Evolutionary conservation across 441 rosid genomes (phyloP), one percentile per base, ranked within the genome.

Genomic region (Adansonia gregorii): DNA sequence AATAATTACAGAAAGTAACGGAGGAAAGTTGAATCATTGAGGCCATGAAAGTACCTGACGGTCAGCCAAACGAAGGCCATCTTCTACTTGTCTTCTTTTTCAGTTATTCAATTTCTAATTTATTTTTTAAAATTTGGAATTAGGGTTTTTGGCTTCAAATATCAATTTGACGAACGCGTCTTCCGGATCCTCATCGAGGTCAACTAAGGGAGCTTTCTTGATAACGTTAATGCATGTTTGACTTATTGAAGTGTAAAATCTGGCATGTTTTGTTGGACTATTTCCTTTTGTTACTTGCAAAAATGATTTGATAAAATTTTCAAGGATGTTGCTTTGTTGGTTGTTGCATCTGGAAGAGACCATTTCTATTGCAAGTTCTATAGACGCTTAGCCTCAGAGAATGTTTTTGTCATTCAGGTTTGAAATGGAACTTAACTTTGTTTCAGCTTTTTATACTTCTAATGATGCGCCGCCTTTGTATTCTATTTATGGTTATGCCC

Each of bases 301-400:
- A 2, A 27, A 51, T 77, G 55, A 10, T 68, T 67, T 54, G 19
- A 74, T 46, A 11, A 41, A 20, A 12, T 83, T 66, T 71, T 64
- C 81, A 3, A 92, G 99, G 95, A 93, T 76, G 99, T 98, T 76
- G 97, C 98, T 39, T 79, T 95, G 74, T 82, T 95, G 88, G 93
- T 95, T 67, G 86, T 94, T 85, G 99, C 99, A 67, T 91, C 97
- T 72, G 98, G 99, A 52, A 85, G 93, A 84, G 98, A 95, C 98
- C 24, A 80, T 89, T 77, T 85, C 93, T 75, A 79, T 86, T 80
- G 88, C 97, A 58, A 94, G 97, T 89, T 89, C 94, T 46, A 92
- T 95, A 92, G 88, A 83, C 89, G 89, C 75, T 82, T 89, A 60
- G 98, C 99, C 74, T 87, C 93, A 4, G 93, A 92, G 67, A 89